Base-by-base conservation (phyloP, 2,329 filamentous ascomycete species). In the Chaetothyriales sp. region DNA sequence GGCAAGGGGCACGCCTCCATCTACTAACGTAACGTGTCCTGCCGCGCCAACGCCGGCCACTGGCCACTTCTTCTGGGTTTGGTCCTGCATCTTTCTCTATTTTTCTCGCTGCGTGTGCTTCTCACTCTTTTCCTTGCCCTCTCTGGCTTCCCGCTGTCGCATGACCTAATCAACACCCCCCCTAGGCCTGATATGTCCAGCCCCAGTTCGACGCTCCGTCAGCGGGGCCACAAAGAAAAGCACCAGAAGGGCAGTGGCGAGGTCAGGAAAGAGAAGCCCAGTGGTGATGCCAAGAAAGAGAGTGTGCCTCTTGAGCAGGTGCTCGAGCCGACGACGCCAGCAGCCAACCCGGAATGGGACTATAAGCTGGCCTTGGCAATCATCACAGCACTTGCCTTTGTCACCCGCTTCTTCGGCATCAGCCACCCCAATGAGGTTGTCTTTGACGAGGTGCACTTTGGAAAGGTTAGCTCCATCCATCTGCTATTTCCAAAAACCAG, bases 381-480 rank as follows among this genome's bases (percentile, higher is more conserved):
- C 60, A 82, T 95, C 65, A 97, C 90, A 1, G 63, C 80, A 25
- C 72, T 95, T 59, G 90, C 88, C 48, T 97, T 98, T 65, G 65
- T 89, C 56, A 97, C 92, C 47, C 80, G 92, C 56, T 98, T 98
- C 75, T 97, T 86, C 81, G 89, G 89, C 57, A 95, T 98, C 67
- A 87, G 78, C 67, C 89, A 95, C 70, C 92, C 92, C 15, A 83
- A 94, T 65, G 86, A 97, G 73, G 92, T 98, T 51, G 92, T 98
- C 48, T 98, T 98, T 65, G 92, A 98, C 66, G 92, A 98, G 71
- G 92, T 98, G 53, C 92, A 98, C 72, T 98, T 98, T 69, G 92
- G 92, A 73, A 98, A 98, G 85, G 90, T 95, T 75, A 54, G 77
- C 43, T 33, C 20, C 15, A 37, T 22, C 22, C 37, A 4, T 40